Evolutionary conservation across 805 yeast species (phyloP), one percentile per base, ranked within the genome.

Genomic region (Kazachstania bromeliacearum): DNA sequence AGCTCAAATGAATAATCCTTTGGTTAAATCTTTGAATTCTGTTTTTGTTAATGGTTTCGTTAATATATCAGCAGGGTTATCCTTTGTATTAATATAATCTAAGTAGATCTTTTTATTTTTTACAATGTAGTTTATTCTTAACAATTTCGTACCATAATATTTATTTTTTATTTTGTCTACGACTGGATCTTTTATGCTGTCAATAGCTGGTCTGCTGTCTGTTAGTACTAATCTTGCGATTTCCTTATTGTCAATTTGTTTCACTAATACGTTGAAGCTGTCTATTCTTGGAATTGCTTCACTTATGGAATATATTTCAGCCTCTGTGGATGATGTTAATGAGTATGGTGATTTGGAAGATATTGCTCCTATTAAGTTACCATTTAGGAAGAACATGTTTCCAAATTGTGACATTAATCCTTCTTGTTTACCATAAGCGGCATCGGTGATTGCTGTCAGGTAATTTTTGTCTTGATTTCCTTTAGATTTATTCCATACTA

Each of bases 321-420:
- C 34, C 30, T 36, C 38, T 1, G 35, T 36, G 5, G 27, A 17
- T 1, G 35, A 36, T 13, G 34, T 31, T 4, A 25, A 25, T 12
- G 24, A n/a, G 5, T 30, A 9, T n/a, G 13, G 33, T 14, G 21
- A 23, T 15, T 20, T 36, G 8, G 35, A 23, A 5, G 38, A 36
- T 26, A 13, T 36, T 6, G 21, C 38, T 17, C 21, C 34, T 5
- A 36, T 36, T 3, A 30, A 6, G 4, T 36, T 31, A 4, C 19
- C 28, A 16, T 30, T 39, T 4, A 35, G 18, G 8, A 23, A 3
- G 25, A 12, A 15, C 13, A 35, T 23, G 4, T 16, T 10, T 3
- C 39, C 39, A 31, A 35, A 4, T 25, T 39, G 42, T 5, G 42
- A 36, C 25, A 23, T 36, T 14, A 22, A 39, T 4, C 14, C 12